Conservation (phyloP, 169 alveolate species). For the Plasmodium falciparum region DNA sequence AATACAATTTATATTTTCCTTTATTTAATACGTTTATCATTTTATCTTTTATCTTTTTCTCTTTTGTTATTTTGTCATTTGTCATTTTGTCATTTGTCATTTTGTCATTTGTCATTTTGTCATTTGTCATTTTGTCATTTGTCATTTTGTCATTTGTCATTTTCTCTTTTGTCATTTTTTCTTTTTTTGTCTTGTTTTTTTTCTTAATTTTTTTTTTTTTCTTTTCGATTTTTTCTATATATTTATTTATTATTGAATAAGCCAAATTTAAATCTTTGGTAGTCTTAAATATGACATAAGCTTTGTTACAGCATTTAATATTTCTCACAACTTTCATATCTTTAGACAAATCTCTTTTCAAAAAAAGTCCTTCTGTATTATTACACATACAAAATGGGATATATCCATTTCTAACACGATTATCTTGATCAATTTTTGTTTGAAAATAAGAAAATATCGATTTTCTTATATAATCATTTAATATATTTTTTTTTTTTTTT, state of each 20-base stretch:
- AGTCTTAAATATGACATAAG: constrained; percentile 18
- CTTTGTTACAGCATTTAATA: constrained; percentile 10
- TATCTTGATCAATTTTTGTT: background rate
- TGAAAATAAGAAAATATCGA: background rate
- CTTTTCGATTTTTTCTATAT: constrained; percentile 6
- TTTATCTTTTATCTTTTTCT: background rate
- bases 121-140: background rate
- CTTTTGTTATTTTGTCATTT: background rate
- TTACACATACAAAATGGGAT: constrained; percentile 4
- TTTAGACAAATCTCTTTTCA: constrained; percentile 1
- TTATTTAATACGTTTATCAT: too few relatives aligned
- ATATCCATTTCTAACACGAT: background rate
- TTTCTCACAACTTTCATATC: constrained; percentile 6
- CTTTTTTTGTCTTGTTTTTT: too few relatives aligned
- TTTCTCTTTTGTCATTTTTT: background rate
- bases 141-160: background rate
- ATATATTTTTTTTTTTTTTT: background rate
- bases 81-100: background rate
- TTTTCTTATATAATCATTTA: background rate
- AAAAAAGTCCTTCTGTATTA: constrained; percentile 10
- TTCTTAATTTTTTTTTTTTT: background rate
- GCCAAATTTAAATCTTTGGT: constrained; percentile 28
- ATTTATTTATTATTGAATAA: constrained; percentile 20
- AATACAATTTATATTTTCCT: background rate
- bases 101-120: background rate